Base-by-base conservation (phyloP, 495 filamentous ascomycete genomes). In the Echria macrotheca region DNA sequence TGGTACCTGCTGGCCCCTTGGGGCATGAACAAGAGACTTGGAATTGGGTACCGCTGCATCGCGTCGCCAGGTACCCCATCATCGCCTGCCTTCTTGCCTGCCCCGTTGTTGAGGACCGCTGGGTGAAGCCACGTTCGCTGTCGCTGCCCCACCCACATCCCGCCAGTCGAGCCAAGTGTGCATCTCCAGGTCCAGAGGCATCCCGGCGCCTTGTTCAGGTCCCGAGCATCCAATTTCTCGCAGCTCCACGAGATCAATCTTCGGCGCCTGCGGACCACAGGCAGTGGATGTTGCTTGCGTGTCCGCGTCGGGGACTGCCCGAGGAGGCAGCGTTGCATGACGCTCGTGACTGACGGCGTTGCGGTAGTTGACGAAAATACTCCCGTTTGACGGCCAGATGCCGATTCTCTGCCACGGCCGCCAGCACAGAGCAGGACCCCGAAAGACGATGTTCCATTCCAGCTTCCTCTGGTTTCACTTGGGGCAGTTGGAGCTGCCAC, bases 21-120 rank as follows among this genome's bases (percentile, higher is more conserved):
- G 24, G 40, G 19, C 47, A 28, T 31, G 15, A 15, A 46, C 36
- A 24, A 41, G 52, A 5, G 49, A 64, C 58, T 50, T 55, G 5
- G 38, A 28, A 52, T 64, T 59, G 59, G 61, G 61, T 64, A 64
- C 49, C 45, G 40, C 21, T 62, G 61, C 61, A 62, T 59, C 56
- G 47, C 26, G 36, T 38, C 24, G 32, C 32, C 15, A 29, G 15
- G 36, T 50, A 52, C 49, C 38, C 22, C 50, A 36, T 47, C 31
- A 6, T 31, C 28, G 28, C 6, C 28, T 6, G 28, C 37, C 12
- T 43, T 52, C 22, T n/a, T n/a, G n/a, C n/a, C n/a, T n/a, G n/a
- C n/a, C n/a, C n/a, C n/a, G n/a, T n/a, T n/a, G n/a, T n/a, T n/a
- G n/a, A n/a, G n/a, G n/a, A n/a, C n/a, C n/a, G n/a, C n/a, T n/a